A percentile compares a stretch with the other conserved stretches of the same genome.
phyloP scores from a whole-genome alignment of 202 grass and related monocot genomes.

The Carex arenaria region DNA sequence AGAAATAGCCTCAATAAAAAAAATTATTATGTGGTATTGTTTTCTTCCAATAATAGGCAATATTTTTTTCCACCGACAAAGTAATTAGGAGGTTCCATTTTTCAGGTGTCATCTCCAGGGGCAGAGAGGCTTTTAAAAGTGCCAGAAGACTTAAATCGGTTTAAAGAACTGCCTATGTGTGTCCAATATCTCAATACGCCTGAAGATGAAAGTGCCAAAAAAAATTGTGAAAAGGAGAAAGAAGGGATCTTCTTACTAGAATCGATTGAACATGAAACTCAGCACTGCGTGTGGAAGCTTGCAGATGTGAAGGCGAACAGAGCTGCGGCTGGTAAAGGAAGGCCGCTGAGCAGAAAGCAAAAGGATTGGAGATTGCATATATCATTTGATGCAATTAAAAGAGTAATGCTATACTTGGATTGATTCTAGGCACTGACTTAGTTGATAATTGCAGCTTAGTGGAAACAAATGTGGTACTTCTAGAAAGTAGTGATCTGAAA shows the following conservation, averaged over 20 bases:
- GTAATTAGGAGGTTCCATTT: background rate
- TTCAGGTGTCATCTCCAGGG: constrained; percentile 87
- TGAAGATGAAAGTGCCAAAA: constrained; percentile 19
- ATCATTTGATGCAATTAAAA: constrained; percentile 50
- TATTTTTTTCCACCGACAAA: background rate
- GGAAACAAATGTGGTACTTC: background rate
- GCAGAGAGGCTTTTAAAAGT: constrained; percentile 79
- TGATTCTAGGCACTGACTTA: constrained; percentile 28
- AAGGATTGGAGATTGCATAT: constrained; percentile 76
- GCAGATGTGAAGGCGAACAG: constrained; percentile 84
- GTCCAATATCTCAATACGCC: constrained; percentile 52
- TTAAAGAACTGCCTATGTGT: constrained; percentile 80
- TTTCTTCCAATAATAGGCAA: background rate
- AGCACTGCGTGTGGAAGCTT: constrained; percentile 65
- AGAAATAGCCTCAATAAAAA: background rate
- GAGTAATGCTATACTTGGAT: constrained; percentile 60
- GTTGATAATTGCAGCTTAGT: background rate
- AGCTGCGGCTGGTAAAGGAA: constrained; percentile 60
- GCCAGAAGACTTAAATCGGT: constrained; percentile 62
- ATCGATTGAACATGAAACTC: constrained; percentile 33
- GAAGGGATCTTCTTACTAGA: constrained; percentile 63
- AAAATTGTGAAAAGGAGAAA: constrained; percentile 37
- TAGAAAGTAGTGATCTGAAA: background rate
- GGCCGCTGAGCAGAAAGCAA: constrained; percentile 71
- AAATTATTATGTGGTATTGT: background rate